These are phyloP conservation scores for Avena atlantica DNA, from an alignment of 176 grass and related monocot species.

Conservation along the genomic window DNA sequence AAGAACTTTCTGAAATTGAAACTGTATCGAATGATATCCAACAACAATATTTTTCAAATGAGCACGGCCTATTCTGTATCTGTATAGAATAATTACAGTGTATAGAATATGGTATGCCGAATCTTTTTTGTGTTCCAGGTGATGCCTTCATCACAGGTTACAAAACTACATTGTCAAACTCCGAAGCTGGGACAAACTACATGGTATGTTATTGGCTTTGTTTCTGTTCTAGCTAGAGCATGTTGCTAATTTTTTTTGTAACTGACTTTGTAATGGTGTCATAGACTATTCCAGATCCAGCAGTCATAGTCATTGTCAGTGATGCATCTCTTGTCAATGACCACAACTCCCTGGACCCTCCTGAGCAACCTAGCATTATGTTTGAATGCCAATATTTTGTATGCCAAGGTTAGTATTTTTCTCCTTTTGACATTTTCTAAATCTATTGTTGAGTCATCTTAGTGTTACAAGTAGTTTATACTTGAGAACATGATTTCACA, in stretches of 20 bases:
- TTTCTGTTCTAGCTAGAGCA: background rate
- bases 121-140: slow-evolving; percentile 61
- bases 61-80: too few species aligned
- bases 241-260: background rate
- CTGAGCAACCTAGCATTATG: slow-evolving; percentile 91
- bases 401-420: slow-evolving; percentile 66
- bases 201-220: slow-evolving; percentile 57
- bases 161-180: slow-evolving; percentile 92
- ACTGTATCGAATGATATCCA: too few species aligned
- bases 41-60: too few species aligned
- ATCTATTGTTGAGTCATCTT: background rate
- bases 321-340: slow-evolving; percentile 78
- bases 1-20: too few species aligned
- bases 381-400: slow-evolving; percentile 75
- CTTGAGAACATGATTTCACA: too few species aligned
- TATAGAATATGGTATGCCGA: too few species aligned
- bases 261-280: slow-evolving; percentile 40
- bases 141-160: slow-evolving; percentile 94
- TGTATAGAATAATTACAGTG: too few species aligned
- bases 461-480: too few species aligned
- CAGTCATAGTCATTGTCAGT: slow-evolving; percentile 69
- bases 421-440: slow-evolving; percentile 2
- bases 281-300: slow-evolving; percentile 78
- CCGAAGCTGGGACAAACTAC: slow-evolving; percentile 75
- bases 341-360: slow-evolving; percentile 91